Percentiles rank a stretch among this genome's conserved stretches.
phyloP scores from a whole-genome alignment of 129 eudicot genomes.

The Gnaphalium uliginosum region DNA sequence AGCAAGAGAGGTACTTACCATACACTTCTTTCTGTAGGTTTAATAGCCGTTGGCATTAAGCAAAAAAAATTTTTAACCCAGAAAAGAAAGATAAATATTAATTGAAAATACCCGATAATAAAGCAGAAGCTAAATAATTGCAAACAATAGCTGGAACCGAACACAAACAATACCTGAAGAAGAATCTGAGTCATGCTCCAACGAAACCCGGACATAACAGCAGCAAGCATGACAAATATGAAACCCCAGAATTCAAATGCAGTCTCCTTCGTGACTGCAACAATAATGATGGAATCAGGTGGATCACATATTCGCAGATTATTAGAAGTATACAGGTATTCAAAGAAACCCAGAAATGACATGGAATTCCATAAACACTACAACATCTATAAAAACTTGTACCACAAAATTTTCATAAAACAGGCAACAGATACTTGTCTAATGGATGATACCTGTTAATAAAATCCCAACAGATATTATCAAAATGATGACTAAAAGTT shows the following conservation, averaged over 20 bases:
- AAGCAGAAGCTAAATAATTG: not conserved
- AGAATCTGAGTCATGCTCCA: slow-evolving; percentile 99
- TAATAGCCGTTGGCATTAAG: slow-evolving; percentile 34
- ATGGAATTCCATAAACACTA: slow-evolving; percentile 17
- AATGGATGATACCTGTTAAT: slow-evolving; percentile 64
- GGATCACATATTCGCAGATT: slow-evolving; percentile 6
- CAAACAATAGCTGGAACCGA: not conserved
- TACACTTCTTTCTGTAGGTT: slow-evolving; percentile 76
- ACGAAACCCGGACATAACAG: slow-evolving; percentile 98
- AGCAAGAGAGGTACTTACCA: slow-evolving; percentile 55
- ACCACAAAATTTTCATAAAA: slow-evolving; percentile 15
- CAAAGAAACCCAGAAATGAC: not conserved
- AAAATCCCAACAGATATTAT: slow-evolving; percentile 83
- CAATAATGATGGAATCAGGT: not conserved
- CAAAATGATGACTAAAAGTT: slow-evolving; percentile 78
- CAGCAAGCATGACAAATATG: slow-evolving; percentile 95
- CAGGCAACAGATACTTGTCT: slow-evolving; percentile 4
- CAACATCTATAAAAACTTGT: not conserved
- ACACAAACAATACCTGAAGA: slow-evolving; percentile 67
- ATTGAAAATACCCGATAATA: slow-evolving; percentile 10
- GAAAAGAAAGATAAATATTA: slow-evolving; percentile 28
- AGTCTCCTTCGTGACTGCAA: slow-evolving; percentile 87
- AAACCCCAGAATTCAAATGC: slow-evolving; percentile 97
- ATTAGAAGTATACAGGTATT: slow-evolving; percentile 18
- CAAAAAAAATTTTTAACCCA: slow-evolving; percentile 28